Evolutionary conservation across 2,329 filamentous ascomycete species (phyloP).

Genomic region (Scytalidium lignicola): DNA sequence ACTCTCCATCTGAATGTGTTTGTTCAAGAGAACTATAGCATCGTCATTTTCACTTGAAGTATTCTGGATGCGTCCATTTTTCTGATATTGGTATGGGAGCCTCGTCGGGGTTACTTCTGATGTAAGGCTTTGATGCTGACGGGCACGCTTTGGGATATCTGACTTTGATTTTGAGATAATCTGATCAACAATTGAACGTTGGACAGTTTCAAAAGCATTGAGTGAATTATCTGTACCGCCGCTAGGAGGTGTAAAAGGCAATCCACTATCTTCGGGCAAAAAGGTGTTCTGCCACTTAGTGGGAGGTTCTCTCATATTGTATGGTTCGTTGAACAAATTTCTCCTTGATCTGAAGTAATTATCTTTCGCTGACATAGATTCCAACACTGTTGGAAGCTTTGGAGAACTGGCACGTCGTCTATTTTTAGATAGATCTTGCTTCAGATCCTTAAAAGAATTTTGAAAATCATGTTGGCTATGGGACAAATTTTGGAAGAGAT

Average conservation of each 20-base stretch:
- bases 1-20: not conserved
- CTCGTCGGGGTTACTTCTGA: not conserved
- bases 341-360: slow-evolving; percentile 1
- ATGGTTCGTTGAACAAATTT: not conserved
- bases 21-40: not conserved
- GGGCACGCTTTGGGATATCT: not conserved
- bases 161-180: slow-evolving; percentile 3
- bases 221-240: slow-evolving; percentile 14
- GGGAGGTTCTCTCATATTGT: not conserved
- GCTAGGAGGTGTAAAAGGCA: slow-evolving; percentile 22
- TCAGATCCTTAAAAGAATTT: not conserved
- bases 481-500: not conserved
- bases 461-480: not conserved
- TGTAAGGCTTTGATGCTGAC: not conserved
- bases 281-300: not conserved
- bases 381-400: slow-evolving; percentile 15
- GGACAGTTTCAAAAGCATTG: slow-evolving; percentile 11
- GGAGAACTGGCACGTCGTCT: not conserved
- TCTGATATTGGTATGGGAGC: not conserved
- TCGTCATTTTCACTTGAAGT: not conserved
- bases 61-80: not conserved
- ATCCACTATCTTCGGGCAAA: not conserved
- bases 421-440: not conserved
- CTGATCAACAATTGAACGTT: slow-evolving; percentile 6
- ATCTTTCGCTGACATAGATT: slow-evolving; percentile 3